Conservation (phyloP, 2,329 filamentous ascomycete genomes). For the Sclerotinia subarctica region DNA sequence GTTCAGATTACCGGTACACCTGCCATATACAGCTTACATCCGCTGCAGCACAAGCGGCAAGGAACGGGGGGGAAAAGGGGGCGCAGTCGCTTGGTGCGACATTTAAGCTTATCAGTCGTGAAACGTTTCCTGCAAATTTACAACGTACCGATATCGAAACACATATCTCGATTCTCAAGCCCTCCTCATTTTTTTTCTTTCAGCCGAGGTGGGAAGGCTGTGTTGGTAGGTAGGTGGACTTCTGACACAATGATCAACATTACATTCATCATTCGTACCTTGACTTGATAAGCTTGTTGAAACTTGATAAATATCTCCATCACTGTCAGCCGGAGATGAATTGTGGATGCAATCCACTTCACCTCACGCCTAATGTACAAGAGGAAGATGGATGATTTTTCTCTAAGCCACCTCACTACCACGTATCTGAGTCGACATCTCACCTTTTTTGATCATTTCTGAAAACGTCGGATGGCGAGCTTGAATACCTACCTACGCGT, state of each 20-base stretch:
- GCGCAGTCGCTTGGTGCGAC: conserved; percentile 14
- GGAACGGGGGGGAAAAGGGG: background rate
- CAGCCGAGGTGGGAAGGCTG: background rate
- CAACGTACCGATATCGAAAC: background rate
- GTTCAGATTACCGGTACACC: background rate
- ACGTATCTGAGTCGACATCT: no score
- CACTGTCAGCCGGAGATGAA: background rate
- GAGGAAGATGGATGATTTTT: background rate
- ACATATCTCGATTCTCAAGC: background rate
- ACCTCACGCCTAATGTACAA: background rate
- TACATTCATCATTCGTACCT: background rate
- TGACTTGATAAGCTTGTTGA: background rate
- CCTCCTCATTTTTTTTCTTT: background rate
- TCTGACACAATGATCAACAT: background rate
- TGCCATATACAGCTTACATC: background rate
- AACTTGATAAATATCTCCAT: background rate
- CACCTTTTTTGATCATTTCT: background rate
- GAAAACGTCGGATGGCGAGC: background rate
- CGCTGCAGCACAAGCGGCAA: background rate
- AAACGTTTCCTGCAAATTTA: background rate
- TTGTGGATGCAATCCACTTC: background rate
- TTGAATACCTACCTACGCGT: background rate
- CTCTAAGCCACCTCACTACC: background rate
- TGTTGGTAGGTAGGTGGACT: background rate
- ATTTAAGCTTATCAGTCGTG: conserved; percentile 5